Evolutionary conservation across 176 grass and related monocot genomes (phyloP), one percentile per base, ranked within the genome.

Genomic region (Avena sativa): DNA sequence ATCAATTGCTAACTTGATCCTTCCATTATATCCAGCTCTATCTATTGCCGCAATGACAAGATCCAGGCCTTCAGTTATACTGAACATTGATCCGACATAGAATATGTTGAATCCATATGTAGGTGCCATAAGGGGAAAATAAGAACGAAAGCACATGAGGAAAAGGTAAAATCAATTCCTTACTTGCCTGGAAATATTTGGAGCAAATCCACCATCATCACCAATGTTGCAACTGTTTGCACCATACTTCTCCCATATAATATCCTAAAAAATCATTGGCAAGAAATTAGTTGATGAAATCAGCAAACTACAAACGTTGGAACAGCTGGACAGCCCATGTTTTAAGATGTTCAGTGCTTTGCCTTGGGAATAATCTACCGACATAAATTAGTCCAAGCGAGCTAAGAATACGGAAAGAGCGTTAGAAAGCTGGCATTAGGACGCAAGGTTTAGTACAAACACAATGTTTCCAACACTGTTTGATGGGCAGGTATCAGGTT

Each of bases 21-120:
- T 93, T 87, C 97, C 94, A 86, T 91, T 99, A 89, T 94, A 93
- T 89, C 97, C 92, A 72, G 97, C 94, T 93, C 90, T 92, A 64
- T 94, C 85, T 91, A 99, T 94, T 87, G 97, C 97, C 72, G 83
- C 90, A 87, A 93, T 94, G 68, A 96, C 90, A 88, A 99, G 89
- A 94, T 99, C 97, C 76, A 99, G 77, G 87, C 92, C 89, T 83
- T 99, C 89, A 14, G 89, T 78, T 79, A 96, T 94, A 86, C 97
- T 99, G 94, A 80, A 57, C 4, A 90, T 65, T 26, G 75, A 88
- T 63, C 74, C n/a, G 76, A 80, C 58, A 90, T 75, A 81, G 49
- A 62, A 32, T n/a, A 88, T 66, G 53, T 74, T 74, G 34, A 84
- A 90, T 84, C 57, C 20, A 82, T 74, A 84, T 86, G 32, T 38